Percentiles rank a stretch among this genome's conserved stretches.
Evolutionary conservation across 2,329 filamentous ascomycete genomes (phyloP).

Genomic region (Beauveria rudraprayagi): DNA sequence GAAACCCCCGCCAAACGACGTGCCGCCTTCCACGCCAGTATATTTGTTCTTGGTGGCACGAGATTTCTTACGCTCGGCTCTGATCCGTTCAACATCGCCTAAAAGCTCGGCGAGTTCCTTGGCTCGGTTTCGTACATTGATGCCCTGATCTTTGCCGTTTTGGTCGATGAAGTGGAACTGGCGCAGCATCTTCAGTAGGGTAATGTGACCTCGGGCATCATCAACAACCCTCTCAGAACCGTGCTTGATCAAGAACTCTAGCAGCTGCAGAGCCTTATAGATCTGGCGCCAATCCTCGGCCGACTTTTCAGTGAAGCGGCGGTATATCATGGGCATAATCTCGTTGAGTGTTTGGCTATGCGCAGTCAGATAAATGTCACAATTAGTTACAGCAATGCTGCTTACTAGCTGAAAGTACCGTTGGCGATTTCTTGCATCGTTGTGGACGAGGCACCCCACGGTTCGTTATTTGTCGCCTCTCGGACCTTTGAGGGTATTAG

Average conservation of each 20-base stretch:
- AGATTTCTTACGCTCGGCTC: slow-evolving; percentile 80
- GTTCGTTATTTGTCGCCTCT: slow-evolving; percentile 98
- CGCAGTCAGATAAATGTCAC: slow-evolving; percentile 15
- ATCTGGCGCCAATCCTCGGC: slow-evolving; percentile 99
- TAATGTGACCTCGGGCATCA: slow-evolving; percentile 90
- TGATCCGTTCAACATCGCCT: slow-evolving; percentile 82
- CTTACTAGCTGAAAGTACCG: slow-evolving; percentile 96
- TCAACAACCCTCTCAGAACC: slow-evolving; percentile 96
- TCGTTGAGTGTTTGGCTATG: slow-evolving; percentile 88
- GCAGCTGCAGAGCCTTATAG: slow-evolving; percentile 93
- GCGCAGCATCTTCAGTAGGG: slow-evolving; percentile 92
- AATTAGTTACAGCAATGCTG: slow-evolving; percentile 13
- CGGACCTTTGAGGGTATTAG: slow-evolving; percentile 54
- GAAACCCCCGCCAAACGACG: slow-evolving; percentile 51
- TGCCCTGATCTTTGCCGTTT: slow-evolving; percentile 96
- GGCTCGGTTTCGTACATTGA: slow-evolving; percentile 93
- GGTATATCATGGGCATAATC: slow-evolving; percentile 99
- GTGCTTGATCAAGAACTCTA: slow-evolving; percentile 97
- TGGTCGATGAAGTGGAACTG: slow-evolving; percentile 96
- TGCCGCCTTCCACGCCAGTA: slow-evolving; percentile 81
- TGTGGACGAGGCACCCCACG: slow-evolving; percentile 80
- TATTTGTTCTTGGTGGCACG: slow-evolving; percentile 89
- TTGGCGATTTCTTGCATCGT: slow-evolving; percentile 98
- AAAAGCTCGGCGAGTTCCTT: slow-evolving; percentile 95
- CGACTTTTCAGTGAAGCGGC: slow-evolving; percentile 95